Conservation (phyloP, 768 basidiomycete genomes). For the Daedaleopsis nitida region DNA sequence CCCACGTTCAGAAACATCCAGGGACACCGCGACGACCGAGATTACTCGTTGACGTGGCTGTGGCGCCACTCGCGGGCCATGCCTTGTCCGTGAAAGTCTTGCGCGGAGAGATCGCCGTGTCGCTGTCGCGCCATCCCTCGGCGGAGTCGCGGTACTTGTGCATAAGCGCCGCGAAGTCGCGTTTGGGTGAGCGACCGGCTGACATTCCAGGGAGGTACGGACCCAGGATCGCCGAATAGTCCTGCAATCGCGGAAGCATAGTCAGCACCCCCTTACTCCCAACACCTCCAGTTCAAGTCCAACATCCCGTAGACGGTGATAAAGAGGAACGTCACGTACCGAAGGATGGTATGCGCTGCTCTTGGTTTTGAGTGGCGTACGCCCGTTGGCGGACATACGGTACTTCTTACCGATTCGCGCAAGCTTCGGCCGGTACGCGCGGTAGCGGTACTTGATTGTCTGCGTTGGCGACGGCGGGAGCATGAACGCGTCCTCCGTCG, state of each 20-base stretch:
- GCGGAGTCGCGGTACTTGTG: constrained; percentile 20
- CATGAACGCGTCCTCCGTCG: constrained; percentile 10
- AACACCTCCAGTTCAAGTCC: neutral
- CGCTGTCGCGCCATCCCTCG: constrained; percentile 9
- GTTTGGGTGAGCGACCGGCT: constrained; percentile 11
- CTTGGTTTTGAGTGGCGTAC: constrained; percentile 6
- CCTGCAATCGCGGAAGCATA: neutral
- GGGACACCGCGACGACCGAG: neutral
- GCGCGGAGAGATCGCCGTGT: neutral
- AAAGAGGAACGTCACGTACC: neutral
- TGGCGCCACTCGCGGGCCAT: neutral
- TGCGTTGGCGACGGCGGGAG: constrained; percentile 22
- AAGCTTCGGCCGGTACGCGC: constrained; percentile 22
- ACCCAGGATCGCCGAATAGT: constrained; percentile 9
- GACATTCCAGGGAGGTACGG: constrained; percentile 9
- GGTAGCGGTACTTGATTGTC: constrained; percentile 24
- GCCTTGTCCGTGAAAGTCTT: neutral
- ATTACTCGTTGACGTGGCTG: neutral
- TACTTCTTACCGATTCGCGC: constrained; percentile 13
- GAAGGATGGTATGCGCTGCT: constrained; percentile 8
- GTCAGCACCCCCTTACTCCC: neutral
- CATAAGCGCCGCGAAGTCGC: constrained; percentile 21
- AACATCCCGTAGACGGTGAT: neutral
- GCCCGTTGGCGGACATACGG: constrained; percentile 5
- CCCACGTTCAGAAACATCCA: too few species aligned